These are phyloP conservation scores for Triticum dicoccoides DNA, from an alignment of 176 grass and related monocot genomes.

Conservation along the genomic window DNA sequence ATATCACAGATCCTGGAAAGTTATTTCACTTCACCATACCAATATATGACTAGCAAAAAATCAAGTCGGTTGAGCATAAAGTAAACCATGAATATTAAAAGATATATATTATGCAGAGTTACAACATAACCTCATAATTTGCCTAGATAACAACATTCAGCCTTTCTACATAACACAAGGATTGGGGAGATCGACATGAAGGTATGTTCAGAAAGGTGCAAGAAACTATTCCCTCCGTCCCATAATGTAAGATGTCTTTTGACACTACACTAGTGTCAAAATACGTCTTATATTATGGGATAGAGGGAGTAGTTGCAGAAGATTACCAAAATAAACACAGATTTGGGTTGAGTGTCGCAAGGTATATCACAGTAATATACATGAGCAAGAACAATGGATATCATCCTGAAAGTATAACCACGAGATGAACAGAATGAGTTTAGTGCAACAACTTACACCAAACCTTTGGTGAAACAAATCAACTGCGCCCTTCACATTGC, in stretches of 20 bases:
- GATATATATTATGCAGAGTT: not conserved
- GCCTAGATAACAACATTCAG: not conserved
- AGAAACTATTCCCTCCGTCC: not conserved
- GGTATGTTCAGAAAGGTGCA: not conserved
- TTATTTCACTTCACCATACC: not conserved
- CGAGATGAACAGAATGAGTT: not conserved
- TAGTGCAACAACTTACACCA: slow-evolving; percentile 61
- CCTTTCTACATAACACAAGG: not conserved
- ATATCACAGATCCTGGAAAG: not conserved
- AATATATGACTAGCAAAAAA: not conserved
- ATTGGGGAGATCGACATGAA: not conserved
- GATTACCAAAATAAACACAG: not conserved
- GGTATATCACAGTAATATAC: not conserved
- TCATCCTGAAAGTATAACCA: not conserved
- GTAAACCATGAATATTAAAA: not conserved
- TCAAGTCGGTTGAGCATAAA: not conserved
- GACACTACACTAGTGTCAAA: too few relatives aligned
- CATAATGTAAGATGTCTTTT: too few relatives aligned
- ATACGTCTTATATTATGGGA: too few relatives aligned
- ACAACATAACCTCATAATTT: not conserved
- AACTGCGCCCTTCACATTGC: slow-evolving; percentile 80
- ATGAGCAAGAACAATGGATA: not conserved
- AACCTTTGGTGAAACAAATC: slow-evolving; percentile 94
- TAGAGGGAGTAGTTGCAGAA: not conserved
- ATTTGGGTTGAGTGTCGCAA: not conserved